phyloP scores from a whole-genome alignment of 352 stramenopile genomes.

The Globisporangium nunn region DNA sequence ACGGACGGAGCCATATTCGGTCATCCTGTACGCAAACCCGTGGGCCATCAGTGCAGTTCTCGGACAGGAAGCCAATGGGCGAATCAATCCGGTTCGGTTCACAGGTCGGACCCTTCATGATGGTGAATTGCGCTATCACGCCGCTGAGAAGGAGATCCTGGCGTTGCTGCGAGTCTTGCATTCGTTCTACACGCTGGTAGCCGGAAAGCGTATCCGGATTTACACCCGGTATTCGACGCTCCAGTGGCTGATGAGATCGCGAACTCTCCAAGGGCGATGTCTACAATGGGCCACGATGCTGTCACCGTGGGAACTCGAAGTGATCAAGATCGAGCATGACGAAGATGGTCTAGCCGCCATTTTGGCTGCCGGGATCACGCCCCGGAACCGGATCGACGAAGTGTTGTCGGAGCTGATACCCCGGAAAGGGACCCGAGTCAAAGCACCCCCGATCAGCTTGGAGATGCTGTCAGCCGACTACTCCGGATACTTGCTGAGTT shows the following conservation, averaged over 20 bases:
- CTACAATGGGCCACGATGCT: constrained; percentile 14
- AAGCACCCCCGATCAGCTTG: constrained; percentile 1
- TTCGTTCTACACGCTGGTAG: constrained; percentile 4
- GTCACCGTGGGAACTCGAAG: constrained; percentile 8
- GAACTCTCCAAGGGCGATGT: constrained; percentile 6
- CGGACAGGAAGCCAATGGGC: constrained; percentile 6
- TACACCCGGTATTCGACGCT: constrained; percentile 9
- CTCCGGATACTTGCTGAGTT: constrained; percentile 11
- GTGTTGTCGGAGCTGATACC: constrained; percentile 3
- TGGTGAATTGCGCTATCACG: constrained; percentile 11
- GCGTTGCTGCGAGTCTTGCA: constrained; percentile 9
- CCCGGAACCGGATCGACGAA: constrained; percentile 7
- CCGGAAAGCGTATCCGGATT: neutral
- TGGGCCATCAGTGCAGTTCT: constrained; percentile 16
- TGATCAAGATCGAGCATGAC: neutral
- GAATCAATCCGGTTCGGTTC: constrained; percentile 12
- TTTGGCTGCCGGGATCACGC: constrained; percentile 6
- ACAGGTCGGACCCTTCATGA: constrained; percentile 6
- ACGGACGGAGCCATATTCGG: neutral
- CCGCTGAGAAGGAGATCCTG: constrained; percentile 11
- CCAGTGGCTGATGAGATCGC: constrained; percentile 15
- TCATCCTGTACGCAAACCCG: constrained; percentile 16
- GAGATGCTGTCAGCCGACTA: neutral
- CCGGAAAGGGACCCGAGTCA: neutral
- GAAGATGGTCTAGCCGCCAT: constrained; percentile 7